These are phyloP conservation scores for Rhododendron henanense DNA, from an alignment of 148 eudicot species.

Conservation along the genomic window DNA sequence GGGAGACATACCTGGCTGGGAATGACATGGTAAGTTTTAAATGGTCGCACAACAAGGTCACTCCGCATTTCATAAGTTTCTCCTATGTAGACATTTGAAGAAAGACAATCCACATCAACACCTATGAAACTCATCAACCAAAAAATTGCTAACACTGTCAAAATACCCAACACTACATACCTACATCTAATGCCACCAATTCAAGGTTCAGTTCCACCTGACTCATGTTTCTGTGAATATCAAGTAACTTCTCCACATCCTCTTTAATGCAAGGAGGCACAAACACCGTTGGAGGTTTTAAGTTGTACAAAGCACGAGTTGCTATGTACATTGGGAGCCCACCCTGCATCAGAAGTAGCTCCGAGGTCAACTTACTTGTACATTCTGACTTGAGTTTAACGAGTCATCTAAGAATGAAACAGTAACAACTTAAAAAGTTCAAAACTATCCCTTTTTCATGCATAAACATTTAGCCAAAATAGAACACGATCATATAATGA, in stretches of 20 bases:
- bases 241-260: slow-evolving; percentile 79
- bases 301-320: slow-evolving; percentile 80
- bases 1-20: slow-evolving; percentile 75
- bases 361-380: not conserved
- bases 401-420: not conserved
- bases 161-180: slow-evolving; percentile 31
- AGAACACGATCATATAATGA: not conserved
- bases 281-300: slow-evolving; percentile 85
- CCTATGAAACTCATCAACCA: slow-evolving; percentile 5
- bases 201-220: slow-evolving; percentile 82
- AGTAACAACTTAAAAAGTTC: not conserved
- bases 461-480: not conserved
- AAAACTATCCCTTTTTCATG: not conserved
- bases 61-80: slow-evolving; percentile 88
- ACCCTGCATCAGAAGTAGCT: slow-evolving; percentile 52
- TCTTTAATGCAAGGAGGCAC: slow-evolving; percentile 90
- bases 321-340: slow-evolving; percentile 98
- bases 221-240: slow-evolving; percentile 81
- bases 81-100: slow-evolving; percentile 38
- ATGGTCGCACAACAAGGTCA: slow-evolving; percentile 90
- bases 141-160: not conserved
- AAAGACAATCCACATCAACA: not conserved
- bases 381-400: not conserved
- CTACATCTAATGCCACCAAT: slow-evolving; percentile 85
- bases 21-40: slow-evolving; percentile 85